Base-by-base conservation (phyloP, 257 asterid genomes). In the Ehretia macrophylla region DNA sequence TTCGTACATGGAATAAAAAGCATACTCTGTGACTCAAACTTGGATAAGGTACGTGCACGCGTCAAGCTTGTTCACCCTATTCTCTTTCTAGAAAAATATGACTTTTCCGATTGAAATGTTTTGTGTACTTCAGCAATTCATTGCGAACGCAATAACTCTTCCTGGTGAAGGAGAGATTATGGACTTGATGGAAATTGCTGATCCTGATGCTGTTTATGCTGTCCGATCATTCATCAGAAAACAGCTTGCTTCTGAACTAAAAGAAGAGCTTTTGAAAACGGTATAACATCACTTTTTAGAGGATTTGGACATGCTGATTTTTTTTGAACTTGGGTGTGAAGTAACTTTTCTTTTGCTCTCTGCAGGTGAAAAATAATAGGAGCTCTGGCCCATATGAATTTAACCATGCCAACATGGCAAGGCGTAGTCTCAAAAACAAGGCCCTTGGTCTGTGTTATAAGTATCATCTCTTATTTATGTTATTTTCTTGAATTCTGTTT, bases 171-270 rank as follows among this genome's bases (percentile, higher is more conserved):
- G 95, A 32, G 96, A 87, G 74, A 83, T 87, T 67, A 85, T 85
- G 96, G 96, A 87, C 81, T 61, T 85, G 84, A 73, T 87, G 95
- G 81, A 78, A 68, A 81, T 83, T 65, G 96, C 96, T 19, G 96
- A 87, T 68, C 96, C 96, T 5, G 96, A 87, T 74, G 96, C 96
- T 40, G 95, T 87, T 77, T 85, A 85, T 66, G 85, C 91, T 8
- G 96, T 85, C 55, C 75, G 94, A 55, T 66, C 68, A 40, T 87
- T 85, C 70, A 73, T 87, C 68, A 75, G 84, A 67, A 81, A 83
- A 81, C 87, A 83, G 75, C 79, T 87, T 69, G 96, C 92, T 68
- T 81, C 83, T 21, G 84, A 77, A 67, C 66, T 87, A 62, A 85
- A 81, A 71, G 68, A 77, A 27, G 95, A 85, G 61, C 50, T 85